These are phyloP conservation scores for Plasmopara halstedii DNA, from an alignment of 352 stramenopile species.

Conservation along the genomic window DNA sequence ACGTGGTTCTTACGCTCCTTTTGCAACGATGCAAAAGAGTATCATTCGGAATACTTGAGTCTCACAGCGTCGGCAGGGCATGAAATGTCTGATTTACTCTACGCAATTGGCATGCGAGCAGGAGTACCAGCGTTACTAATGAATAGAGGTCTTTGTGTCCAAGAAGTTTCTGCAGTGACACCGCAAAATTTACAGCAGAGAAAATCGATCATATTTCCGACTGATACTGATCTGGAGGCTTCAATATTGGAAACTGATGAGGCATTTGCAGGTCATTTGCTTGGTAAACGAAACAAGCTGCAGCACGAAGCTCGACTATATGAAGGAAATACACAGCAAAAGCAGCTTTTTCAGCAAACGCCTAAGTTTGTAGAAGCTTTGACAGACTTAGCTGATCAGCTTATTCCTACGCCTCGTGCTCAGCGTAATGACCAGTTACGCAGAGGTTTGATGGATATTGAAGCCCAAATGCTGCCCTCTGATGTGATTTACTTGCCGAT, in stretches of 20 bases:
- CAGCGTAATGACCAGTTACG: conserved; percentile 45
- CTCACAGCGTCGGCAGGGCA: conserved; percentile 45
- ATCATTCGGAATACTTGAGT: conserved; percentile 74
- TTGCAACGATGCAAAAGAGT: conserved; percentile 49
- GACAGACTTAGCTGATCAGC: conserved; percentile 53
- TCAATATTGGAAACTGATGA: conserved; percentile 38
- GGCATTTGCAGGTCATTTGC: conserved; percentile 45
- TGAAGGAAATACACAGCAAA: conserved; percentile 56
- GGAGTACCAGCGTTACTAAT: conserved; percentile 68
- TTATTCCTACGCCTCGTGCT: conserved; percentile 41
- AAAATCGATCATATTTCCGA: conserved; percentile 49
- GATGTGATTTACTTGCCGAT: conserved; percentile 77
- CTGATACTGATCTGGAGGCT: conserved; percentile 40
- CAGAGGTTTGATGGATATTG: conserved; percentile 38
- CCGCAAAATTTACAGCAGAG: conserved; percentile 42
- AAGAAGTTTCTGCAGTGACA: conserved; percentile 49
- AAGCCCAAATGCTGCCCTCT: conserved; percentile 47
- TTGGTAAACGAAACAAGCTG: conserved; percentile 38
- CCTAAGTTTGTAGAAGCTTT: conserved; percentile 61
- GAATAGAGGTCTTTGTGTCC: conserved; percentile 57
- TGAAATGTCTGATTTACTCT: conserved; percentile 56
- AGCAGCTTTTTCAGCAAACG: conserved; percentile 58
- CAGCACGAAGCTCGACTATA: conserved; percentile 50
- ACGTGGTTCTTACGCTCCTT: conserved; percentile 87
- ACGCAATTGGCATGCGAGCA: conserved; percentile 54